Conservation (phyloP, 352 stramenopile genomes). For the Phytophthora ramorum region DNA sequence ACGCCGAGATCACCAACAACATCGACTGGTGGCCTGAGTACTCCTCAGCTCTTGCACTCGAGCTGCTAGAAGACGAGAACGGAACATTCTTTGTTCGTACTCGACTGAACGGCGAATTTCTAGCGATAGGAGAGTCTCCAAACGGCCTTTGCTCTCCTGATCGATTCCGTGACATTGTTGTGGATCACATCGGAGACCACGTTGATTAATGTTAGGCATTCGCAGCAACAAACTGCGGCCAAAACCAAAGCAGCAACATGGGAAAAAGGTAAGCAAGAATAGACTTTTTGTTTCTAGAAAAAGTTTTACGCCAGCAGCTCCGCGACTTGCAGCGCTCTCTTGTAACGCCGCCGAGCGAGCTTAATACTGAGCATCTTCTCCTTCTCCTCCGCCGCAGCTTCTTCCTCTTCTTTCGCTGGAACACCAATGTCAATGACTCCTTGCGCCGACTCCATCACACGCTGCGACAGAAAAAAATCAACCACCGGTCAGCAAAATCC, state of each 20-base stretch:
- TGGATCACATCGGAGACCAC: conserved; percentile 47
- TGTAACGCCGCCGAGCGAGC: conserved; percentile 76
- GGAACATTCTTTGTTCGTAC: conserved; percentile 65
- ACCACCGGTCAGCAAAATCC: neutral
- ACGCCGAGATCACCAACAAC: conserved; percentile 51
- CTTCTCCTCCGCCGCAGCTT: conserved; percentile 45
- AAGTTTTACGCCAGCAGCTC: conserved; percentile 62
- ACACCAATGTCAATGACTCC: conserved; percentile 74
- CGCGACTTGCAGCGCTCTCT: conserved; percentile 78
- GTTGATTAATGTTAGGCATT: conserved; percentile 6
- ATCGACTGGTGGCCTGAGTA: conserved; percentile 78
- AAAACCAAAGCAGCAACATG: neutral
- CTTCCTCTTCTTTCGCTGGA: conserved; percentile 54
- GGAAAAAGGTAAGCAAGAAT: conserved; percentile 23
- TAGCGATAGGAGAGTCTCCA: conserved; percentile 30
- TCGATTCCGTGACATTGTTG: conserved; percentile 52
- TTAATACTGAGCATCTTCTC: conserved; percentile 64
- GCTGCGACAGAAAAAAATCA: conserved; percentile 37
- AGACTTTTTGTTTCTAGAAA: conserved; percentile 24
- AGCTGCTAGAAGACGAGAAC: conserved; percentile 69
- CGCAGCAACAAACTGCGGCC: no score
- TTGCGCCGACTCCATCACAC: conserved; percentile 73
- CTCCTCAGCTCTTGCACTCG: conserved; percentile 65
- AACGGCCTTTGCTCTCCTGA: conserved; percentile 40
- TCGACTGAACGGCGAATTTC: conserved; percentile 55